A percentile compares a stretch with the other conserved stretches of the same genome.
These are phyloP conservation scores for Porphyrellus sp. DNA, from an alignment of 1,284 basidiomycete species.

Conservation along the genomic window DNA sequence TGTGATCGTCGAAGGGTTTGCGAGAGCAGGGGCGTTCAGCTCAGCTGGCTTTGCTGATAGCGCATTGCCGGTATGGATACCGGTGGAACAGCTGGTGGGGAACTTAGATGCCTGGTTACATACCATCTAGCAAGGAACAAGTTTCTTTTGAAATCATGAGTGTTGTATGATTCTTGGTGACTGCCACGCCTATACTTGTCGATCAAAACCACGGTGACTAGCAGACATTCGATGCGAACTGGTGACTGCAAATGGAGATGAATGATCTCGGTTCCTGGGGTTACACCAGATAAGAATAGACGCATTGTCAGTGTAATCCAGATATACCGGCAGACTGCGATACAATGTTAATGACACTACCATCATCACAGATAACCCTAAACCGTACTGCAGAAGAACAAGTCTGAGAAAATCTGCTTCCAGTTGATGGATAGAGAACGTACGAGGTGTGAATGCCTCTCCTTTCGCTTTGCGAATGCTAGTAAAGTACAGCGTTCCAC, in stretches of 20 bases:
- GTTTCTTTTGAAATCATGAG: too few species aligned
- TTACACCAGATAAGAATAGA: neutral
- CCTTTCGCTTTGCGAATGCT: conserved; percentile 77
- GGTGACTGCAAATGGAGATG: neutral
- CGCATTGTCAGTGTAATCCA: neutral
- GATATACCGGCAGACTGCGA: conserved; percentile 1
- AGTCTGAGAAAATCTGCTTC: neutral
- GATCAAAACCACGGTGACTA: too few species aligned
- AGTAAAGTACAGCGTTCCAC: conserved; percentile 76
- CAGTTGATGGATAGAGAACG: conserved; percentile 31
- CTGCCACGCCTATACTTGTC: too few species aligned
- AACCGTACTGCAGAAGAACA: conserved; percentile 53
- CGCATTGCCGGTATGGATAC: too few species aligned
- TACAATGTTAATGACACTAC: conserved; percentile 42
- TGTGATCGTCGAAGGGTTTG: too few species aligned
- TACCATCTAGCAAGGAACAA: too few species aligned
- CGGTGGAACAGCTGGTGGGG: too few species aligned
- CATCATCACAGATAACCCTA: conserved; percentile 66
- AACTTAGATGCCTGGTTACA: too few species aligned
- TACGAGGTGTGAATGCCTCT: conserved; percentile 63
- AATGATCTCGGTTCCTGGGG: neutral
- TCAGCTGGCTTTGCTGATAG: too few species aligned
- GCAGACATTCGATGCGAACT: too few species aligned
- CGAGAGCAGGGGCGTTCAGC: too few species aligned
- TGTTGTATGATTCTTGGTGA: too few species aligned